Base-by-base conservation (phyloP, 2,329 filamentous ascomycete genomes). In the Aspergillus quadricinctus region DNA sequence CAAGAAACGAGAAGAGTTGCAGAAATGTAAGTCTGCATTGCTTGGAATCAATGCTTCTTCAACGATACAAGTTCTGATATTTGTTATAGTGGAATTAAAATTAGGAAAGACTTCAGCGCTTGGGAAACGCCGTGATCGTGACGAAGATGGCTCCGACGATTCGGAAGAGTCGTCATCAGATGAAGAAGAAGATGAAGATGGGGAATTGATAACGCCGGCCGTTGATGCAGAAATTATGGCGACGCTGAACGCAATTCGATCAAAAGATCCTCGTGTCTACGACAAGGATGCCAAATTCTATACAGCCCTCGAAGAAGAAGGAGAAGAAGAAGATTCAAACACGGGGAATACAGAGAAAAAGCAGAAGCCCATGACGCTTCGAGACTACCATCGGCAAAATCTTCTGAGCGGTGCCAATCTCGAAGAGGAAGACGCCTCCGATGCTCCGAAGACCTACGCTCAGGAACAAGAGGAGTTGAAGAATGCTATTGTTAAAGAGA, bases 301-400 rank as follows among this genome's bases (percentile, higher is more conserved):
- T 75, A 78, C 80, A 43, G 43, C 43, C 43, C 19, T 46, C 21
- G 43, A 46, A 27, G 79, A 86, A 11, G 84, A 88, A 4, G n/a
- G n/a, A n/a, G 77, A 84, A 55, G 84, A 88, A 4, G 82, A 83
- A 25, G 81, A 82, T 2, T 71, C 72, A 23, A 61, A 65, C 14
- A 61, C 67, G 5, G 62, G 62, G 6, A 59, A 65, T 56, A 45
- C 72, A 58, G 75, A 78, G 45, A 87, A 88, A 73, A 87, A 88
- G 71, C 86, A 94, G 60, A 95, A 95, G 77, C 87, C 92, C 1
- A 86, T 99, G 77, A 90, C 84, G 58, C 79, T 99, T 54, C 84
- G 84, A 64, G 92, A 99, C 74, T 99, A 97, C 73, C 94, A 99
- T 69, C 87, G 92, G 60, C 85, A 94, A 72, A 95, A 93, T 66